Base-by-base conservation (phyloP, 768 basidiomycete genomes). In the Mrakia gelida region DNA sequence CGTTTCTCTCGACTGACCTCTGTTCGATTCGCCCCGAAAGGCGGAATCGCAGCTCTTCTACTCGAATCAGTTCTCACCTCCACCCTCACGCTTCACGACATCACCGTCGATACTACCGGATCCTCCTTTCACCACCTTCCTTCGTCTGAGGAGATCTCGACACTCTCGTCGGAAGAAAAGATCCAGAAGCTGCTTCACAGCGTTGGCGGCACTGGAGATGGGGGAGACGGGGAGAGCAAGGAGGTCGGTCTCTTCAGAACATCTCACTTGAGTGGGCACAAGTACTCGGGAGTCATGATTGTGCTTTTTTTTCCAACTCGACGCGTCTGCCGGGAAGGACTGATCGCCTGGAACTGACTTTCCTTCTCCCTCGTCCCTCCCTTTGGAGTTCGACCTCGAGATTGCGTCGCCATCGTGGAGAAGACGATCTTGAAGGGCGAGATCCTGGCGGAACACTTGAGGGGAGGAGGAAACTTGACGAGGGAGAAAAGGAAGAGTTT, bases 211-310 rank as follows among this genome's bases (percentile, higher is more conserved):
- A 41, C 32, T 10, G 34, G 32, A 26, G 32, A 30, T n/a, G 67
- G 38, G 67, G 43, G 84, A 80, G 65, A 86, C 88, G 34, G 90
- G 90, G 76, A 89, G 89, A 68, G 94, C 18, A 84, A 83, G 3
- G 81, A 85, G 68, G 83, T 90, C 6, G 91, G 97, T 67, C 91
- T 99, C 79, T 85, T 98, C 82, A 90, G 88, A 82, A 91, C 90
- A 75, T 96, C 93, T 41, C 96, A 99, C 86, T 87, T 95, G 63
- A 95, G 95, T 30, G 95, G 95, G 3, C 96, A 98, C 86, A 91
- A 41, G 67, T 68, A 68, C 26, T 23, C 67, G 32, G 67, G 67
- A 38, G 67, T 68, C 5, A 68, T 68, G 67, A 68, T 68, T 15
- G 67, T 68, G 23, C 2, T 7, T 68, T 43, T 65, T 34, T 30